Percentiles rank a stretch among this genome's conserved stretches.
phyloP scores from a whole-genome alignment of 306 rosid species.

The Geum urbanum region DNA sequence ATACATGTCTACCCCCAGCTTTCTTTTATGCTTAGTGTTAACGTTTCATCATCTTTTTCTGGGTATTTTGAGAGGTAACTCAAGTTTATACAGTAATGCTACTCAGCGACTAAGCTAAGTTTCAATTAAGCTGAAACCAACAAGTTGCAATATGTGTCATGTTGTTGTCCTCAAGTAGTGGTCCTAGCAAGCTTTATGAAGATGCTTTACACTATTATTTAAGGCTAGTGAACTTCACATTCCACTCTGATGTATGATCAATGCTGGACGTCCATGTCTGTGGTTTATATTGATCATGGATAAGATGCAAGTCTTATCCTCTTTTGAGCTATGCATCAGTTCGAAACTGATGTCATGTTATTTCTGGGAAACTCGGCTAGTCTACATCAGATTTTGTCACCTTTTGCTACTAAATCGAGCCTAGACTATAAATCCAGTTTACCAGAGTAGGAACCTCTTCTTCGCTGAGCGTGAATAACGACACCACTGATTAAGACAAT shows the following conservation, averaged over 20 bases:
- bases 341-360: constrained; percentile 18
- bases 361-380: constrained; percentile 19
- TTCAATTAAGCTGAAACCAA: background rate
- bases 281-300: constrained; percentile 22
- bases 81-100: background rate
- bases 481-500: background rate
- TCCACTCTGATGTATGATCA: constrained; percentile 15
- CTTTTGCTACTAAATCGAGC: background rate
- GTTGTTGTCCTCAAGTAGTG: background rate
- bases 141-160: background rate
- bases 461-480: background rate
- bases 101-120: background rate
- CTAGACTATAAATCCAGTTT: background rate
- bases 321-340: constrained; percentile 6
- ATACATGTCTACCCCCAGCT: background rate
- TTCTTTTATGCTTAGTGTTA: background rate
- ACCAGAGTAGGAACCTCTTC: background rate
- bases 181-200: constrained; percentile 17
- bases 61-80: background rate
- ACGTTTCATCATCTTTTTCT: background rate
- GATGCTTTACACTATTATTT: background rate
- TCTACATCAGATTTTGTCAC: constrained; percentile 17
- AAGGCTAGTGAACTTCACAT: constrained; percentile 3
- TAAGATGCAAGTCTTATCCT: constrained; percentile 20
- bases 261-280: constrained; percentile 4